These are phyloP conservation scores for Hymenoscyphus occultus DNA, from an alignment of 2,329 filamentous ascomycete species.

Conservation along the genomic window DNA sequence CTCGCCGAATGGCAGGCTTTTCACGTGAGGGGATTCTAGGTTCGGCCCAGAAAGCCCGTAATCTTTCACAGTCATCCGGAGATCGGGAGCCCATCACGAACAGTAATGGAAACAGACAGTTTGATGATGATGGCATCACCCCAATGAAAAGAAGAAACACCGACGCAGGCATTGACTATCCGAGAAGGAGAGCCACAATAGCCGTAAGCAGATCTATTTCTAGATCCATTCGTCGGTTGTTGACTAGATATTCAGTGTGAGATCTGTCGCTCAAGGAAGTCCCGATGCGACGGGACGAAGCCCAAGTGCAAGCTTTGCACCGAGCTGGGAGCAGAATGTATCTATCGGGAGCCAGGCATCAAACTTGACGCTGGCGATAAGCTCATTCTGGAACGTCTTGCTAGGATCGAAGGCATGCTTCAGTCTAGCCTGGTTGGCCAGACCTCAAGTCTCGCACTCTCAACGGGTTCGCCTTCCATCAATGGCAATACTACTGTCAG, in stretches of 20 bases:
- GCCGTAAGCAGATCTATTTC: slow-evolving; percentile 49
- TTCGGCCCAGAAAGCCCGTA: slow-evolving; percentile 52
- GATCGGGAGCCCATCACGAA: slow-evolving; percentile 37
- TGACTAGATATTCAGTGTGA: slow-evolving; percentile 57
- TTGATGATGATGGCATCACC: slow-evolving; percentile 51
- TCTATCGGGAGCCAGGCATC: slow-evolving; percentile 82
- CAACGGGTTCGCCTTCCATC: slow-evolving; percentile 61
- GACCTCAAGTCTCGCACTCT: slow-evolving; percentile 51
- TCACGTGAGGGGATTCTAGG: slow-evolving; percentile 54
- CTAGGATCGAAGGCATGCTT: slow-evolving; percentile 74
- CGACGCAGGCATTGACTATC: slow-evolving; percentile 61
- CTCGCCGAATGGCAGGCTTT: slow-evolving; percentile 47
- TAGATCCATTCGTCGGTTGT: slow-evolving; percentile 13
- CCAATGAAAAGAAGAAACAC: slow-evolving; percentile 61
- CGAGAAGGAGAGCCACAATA: slow-evolving; percentile 61
- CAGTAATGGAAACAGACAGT: slow-evolving; percentile 43
- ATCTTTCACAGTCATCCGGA: slow-evolving; percentile 54
- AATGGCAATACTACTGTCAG: slow-evolving; percentile 62
- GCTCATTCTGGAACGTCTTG: slow-evolving; percentile 75
- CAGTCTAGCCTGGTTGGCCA: slow-evolving; percentile 61
- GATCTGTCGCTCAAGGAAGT: slow-evolving; percentile 77
- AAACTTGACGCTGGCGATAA: slow-evolving; percentile 86
- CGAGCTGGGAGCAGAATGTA: slow-evolving; percentile 76
- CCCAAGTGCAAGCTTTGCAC: slow-evolving; percentile 83
- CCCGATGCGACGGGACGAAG: slow-evolving; percentile 73